Evolutionary conservation across 257 asterid species (phyloP).

Genomic region (Solanum gandarillasii): DNA sequence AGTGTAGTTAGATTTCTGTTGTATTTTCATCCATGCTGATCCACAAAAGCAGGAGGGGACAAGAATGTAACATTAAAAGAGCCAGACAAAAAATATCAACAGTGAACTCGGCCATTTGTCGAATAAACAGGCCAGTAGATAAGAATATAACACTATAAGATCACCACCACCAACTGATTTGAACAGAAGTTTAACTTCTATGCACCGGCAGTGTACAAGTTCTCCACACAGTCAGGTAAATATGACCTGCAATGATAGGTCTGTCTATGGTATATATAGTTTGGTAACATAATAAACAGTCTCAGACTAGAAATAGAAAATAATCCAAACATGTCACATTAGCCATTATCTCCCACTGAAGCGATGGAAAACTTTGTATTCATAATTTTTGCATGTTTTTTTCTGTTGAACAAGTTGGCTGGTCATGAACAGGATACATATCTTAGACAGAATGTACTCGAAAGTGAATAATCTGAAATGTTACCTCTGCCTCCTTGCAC

Average conservation of each 20-base stretch:
- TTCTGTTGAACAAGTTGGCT: background rate
- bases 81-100: background rate
- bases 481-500: background rate
- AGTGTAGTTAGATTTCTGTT: slow-evolving; percentile 35
- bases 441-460: background rate
- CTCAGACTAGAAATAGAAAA: background rate
- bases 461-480: background rate
- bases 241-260: background rate
- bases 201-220: background rate
- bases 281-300: background rate
- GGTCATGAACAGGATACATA: background rate
- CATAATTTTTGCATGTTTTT: background rate
- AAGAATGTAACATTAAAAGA: background rate
- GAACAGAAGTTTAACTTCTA: background rate
- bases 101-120: background rate
- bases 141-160: background rate
- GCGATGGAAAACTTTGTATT: background rate
- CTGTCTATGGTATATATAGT: background rate
- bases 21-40: slow-evolving; percentile 1
- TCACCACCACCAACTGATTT: background rate
- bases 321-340: background rate
- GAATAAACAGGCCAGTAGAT: background rate
- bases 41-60: background rate
- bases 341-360: background rate
- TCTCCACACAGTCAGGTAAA: background rate